Evolutionary conservation across 805 yeast genomes (phyloP), one percentile per base, ranked within the genome.

Genomic region (Suhomyces emberorum): DNA sequence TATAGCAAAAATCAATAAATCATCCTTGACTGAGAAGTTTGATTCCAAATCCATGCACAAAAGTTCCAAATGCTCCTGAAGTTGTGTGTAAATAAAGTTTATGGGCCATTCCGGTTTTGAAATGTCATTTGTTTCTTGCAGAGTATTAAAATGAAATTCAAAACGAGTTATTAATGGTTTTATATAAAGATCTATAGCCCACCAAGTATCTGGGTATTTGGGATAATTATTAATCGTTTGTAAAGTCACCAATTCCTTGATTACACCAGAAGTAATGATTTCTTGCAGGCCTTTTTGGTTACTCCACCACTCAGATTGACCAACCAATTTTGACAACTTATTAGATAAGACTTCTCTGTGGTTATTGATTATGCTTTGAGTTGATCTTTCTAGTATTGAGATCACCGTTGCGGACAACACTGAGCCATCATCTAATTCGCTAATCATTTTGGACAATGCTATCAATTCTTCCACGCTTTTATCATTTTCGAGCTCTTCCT

Each of bases 21-120:
- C 28, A 47, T 59, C 18, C 46, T 54, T 11, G 34, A 32, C 15
- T 34, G 34, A 37, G 32, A 76, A 65, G 9, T 49, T 32, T 23
- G 53, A 57, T 7, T 63, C 62, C 35, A 75, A 61, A 2, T 71
- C 54, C 21, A 62, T 50, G 22, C 64, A 66, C 25, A 78, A 56
- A 18, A 63, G 9, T 7, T 20, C 22, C 26, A 7, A 20, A 20
- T 20, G 10, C 23, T 20, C 23, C 23, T 7, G 23, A 7, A 7
- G 7, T 20, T 7, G 7, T 10, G 65, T 62, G 39, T 68, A 72
- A 4, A 74, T 51, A 47, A 72, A 82, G 12, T 63, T 57, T 41
- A 82, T 69, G 3, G 79, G 73, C 82, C 87, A 83, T 51, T 83
- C 89, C 1, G 91, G 89, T 48, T 78, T 78, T 39, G 81, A 79